Percentiles rank a stretch among this genome's conserved stretches.
These are phyloP conservation scores for Coemansia sp. DNA, from an alignment of 192 early-diverging fungal species.

Conservation along the genomic window DNA sequence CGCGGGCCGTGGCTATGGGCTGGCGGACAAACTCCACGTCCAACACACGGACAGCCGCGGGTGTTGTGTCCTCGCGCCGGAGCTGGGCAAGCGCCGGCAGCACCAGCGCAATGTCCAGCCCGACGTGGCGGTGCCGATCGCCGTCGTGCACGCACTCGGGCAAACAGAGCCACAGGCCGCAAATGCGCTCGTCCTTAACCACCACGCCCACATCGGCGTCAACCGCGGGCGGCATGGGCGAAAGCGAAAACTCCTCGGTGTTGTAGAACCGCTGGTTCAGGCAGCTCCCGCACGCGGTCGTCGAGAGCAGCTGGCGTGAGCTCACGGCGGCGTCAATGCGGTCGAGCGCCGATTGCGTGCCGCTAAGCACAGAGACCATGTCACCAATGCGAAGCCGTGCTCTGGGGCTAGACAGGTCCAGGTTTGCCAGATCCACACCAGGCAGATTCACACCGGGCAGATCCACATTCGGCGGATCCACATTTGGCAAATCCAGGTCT, in stretches of 20 bases:
- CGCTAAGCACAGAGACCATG: constrained; percentile 6
- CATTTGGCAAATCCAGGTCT: background rate
- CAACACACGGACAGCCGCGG: constrained; percentile 10
- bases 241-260: constrained; percentile 14
- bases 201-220: constrained; percentile 13
- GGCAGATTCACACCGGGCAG: too few species aligned
- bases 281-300: constrained; percentile 11
- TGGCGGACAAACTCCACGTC: constrained; percentile 21
- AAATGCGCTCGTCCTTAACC: background rate
- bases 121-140: background rate
- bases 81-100: constrained; percentile 9
- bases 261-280: constrained; percentile 19
- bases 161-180: constrained; percentile 12
- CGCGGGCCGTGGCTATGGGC: constrained; percentile 12
- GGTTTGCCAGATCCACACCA: too few species aligned
- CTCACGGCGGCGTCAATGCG: constrained; percentile 7
- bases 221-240: background rate
- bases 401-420: too few species aligned
- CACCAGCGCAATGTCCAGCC: constrained; percentile 18
- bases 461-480: too few species aligned
- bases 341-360: background rate
- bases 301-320: constrained; percentile 8
- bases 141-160: constrained; percentile 3
- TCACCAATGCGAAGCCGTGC: constrained; percentile 15
- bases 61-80: background rate